A percentile compares a stretch with the other conserved stretches of the same genome.
phyloP scores from a whole-genome alignment of 75 land plant species.

The Picea glauca region DNA sequence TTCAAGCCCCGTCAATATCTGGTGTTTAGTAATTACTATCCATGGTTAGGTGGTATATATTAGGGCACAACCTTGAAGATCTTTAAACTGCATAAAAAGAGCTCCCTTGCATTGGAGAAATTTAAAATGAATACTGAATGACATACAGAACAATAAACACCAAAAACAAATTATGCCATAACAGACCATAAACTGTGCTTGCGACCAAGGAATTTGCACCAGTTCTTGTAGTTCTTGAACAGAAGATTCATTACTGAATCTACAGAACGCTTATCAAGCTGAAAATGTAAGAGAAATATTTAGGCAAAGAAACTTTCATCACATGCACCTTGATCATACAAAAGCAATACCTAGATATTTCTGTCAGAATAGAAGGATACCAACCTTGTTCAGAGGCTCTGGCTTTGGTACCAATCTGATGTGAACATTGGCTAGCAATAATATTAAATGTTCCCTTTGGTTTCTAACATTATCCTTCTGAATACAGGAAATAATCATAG shows the following conservation, averaged over 20 bases:
- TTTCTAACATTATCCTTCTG: constrained; percentile 96
- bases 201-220: constrained; percentile 53
- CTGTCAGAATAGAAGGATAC: neutral
- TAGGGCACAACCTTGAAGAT: too few species aligned
- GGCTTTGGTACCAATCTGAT: constrained; percentile 76
- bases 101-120: neutral
- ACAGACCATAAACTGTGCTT: constrained; percentile 23
- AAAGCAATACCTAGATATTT: neutral
- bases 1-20: neutral
- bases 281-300: constrained; percentile 1
- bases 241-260: constrained; percentile 34
- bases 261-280: constrained; percentile 50
- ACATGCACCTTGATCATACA: neutral
- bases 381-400: constrained; percentile 71
- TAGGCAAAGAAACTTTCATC: neutral
- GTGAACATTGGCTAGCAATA: constrained; percentile 87
- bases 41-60: too few species aligned
- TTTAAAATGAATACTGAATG: constrained; percentile 4
- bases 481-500: constrained; percentile 11
- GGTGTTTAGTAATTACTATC: neutral
- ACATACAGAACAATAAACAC: constrained; percentile 7
- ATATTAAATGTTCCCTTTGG: constrained; percentile 91
- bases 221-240: constrained; percentile 48
- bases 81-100: neutral
- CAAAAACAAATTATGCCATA: constrained; percentile 8